phyloP scores from a whole-genome alignment of 495 filamentous ascomycete genomes.

The Annulohypoxylon stygium region DNA sequence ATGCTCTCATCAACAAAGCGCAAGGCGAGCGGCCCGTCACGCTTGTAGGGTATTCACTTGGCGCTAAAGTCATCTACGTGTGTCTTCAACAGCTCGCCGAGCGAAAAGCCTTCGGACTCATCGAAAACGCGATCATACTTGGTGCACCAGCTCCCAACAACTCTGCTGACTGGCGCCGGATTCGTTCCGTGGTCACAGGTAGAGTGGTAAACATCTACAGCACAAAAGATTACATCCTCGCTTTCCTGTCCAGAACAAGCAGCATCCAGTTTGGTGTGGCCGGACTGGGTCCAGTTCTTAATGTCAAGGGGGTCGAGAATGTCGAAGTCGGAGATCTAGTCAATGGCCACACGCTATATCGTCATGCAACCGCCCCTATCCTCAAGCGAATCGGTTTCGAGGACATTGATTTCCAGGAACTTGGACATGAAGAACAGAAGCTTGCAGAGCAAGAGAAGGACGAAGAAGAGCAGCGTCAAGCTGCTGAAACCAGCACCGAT shows the following conservation, averaged over 20 bases:
- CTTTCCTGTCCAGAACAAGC: conserved; percentile 69
- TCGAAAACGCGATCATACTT: conserved; percentile 89
- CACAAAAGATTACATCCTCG: conserved; percentile 71
- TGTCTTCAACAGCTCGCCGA: conserved; percentile 83
- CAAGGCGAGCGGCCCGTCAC: conserved; percentile 94
- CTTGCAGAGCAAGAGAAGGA: conserved; percentile 59
- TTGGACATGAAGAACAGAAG: conserved; percentile 57
- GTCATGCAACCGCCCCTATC: conserved; percentile 68
- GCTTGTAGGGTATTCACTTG: conserved; percentile 89
- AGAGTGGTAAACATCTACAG: conserved; percentile 72
- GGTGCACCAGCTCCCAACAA: conserved; percentile 80
- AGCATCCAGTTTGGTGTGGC: conserved; percentile 70
- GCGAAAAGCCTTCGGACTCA: conserved; percentile 82
- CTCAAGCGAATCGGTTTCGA: conserved; percentile 70
- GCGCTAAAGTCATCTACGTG: conserved; percentile 88
- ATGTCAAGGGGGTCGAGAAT: conserved; percentile 70
- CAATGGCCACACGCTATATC: conserved; percentile 69
- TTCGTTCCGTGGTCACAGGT: conserved; percentile 68
- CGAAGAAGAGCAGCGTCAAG: conserved; percentile 53
- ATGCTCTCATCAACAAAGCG: conserved; percentile 88
- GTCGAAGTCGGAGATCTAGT: conserved; percentile 69
- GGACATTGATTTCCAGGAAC: conserved; percentile 64
- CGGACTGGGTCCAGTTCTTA: conserved; percentile 66
- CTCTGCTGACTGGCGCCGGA: conserved; percentile 64
- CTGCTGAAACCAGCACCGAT: conserved; percentile 30